phyloP scores from a whole-genome alignment of 768 basidiomycete species.

The Multifurca ochricompacta region DNA sequence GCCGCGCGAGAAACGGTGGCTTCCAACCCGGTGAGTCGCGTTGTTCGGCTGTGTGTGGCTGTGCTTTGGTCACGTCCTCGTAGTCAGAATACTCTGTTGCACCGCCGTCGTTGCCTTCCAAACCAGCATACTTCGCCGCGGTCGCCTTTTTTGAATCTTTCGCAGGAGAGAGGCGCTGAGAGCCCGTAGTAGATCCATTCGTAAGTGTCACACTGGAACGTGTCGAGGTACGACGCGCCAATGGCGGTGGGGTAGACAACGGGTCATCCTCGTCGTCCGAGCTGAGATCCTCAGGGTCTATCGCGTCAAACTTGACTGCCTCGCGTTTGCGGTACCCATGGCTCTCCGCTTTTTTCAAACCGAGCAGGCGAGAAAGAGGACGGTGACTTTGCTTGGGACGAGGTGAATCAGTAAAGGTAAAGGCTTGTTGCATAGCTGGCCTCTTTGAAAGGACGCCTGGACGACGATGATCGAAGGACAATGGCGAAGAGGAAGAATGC shows the following conservation, averaged over 20 bases:
- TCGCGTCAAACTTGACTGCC: slow-evolving; percentile 31
- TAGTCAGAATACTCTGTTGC: slow-evolving; percentile 28
- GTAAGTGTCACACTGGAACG: slow-evolving; percentile 24
- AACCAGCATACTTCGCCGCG: slow-evolving; percentile 12
- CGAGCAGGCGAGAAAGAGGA: slow-evolving; percentile 7
- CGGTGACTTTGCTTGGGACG: background rate
- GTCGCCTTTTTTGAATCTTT: slow-evolving; percentile 18
- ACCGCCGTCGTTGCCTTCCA: slow-evolving; percentile 8
- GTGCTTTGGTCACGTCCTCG: slow-evolving; percentile 27
- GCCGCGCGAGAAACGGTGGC: slow-evolving; percentile 43
- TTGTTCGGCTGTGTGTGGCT: background rate
- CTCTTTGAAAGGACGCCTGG: background rate
- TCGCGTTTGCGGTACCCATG: slow-evolving; percentile 36
- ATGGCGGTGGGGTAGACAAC: slow-evolving; percentile 13
- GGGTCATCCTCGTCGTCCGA: slow-evolving; percentile 41
- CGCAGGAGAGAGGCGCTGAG: slow-evolving; percentile 17
- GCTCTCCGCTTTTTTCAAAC: slow-evolving; percentile 10
- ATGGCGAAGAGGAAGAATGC: background rate
- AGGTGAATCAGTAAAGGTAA: slow-evolving; percentile 1
- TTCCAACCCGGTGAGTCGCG: slow-evolving; percentile 34
- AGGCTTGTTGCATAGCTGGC: background rate
- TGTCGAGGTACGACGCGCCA: slow-evolving; percentile 15
- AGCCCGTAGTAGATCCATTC: slow-evolving; percentile 16
- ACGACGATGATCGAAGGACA: slow-evolving; percentile 3
- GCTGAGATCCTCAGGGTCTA: slow-evolving; percentile 30